These are phyloP conservation scores for Penicillium sp. DNA, from an alignment of 2,329 filamentous ascomycete genomes.

Conservation along the genomic window DNA sequence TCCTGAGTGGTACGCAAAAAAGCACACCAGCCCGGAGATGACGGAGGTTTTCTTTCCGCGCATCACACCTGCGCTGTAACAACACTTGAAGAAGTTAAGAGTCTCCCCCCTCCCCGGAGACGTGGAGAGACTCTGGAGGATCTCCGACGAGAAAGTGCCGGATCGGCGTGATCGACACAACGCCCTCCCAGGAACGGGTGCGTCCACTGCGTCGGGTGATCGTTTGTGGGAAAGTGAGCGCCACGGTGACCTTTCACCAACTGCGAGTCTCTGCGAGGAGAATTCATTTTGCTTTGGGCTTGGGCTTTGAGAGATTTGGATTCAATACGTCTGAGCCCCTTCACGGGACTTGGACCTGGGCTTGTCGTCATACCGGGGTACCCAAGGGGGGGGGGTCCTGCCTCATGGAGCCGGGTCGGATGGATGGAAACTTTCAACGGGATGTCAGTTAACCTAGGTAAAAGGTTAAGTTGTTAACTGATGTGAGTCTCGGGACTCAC, in stretches of 20 bases:
- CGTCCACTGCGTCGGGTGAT: background rate
- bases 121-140: background rate
- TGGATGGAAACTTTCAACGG: background rate
- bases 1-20: background rate
- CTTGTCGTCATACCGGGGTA: too few relatives aligned
- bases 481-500: too few relatives aligned
- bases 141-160: background rate
- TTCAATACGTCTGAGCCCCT: background rate
- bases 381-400: background rate
- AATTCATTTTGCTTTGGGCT: background rate
- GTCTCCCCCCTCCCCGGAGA: background rate
- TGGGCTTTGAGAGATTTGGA: background rate
- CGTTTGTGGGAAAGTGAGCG: conserved; percentile 3
- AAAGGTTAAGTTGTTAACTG: background rate
- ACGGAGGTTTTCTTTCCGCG: background rate
- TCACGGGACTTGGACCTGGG: background rate
- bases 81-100: background rate
- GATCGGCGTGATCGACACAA: conserved; percentile 8
- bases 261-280: background rate
- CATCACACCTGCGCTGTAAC: background rate
- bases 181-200: background rate
- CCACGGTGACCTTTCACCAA: background rate
- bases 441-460: background rate
- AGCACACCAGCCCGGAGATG: background rate
- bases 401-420: background rate